phyloP scores from a whole-genome alignment of 73 alveolate species.

The Tetrahymena borealis region DNA sequence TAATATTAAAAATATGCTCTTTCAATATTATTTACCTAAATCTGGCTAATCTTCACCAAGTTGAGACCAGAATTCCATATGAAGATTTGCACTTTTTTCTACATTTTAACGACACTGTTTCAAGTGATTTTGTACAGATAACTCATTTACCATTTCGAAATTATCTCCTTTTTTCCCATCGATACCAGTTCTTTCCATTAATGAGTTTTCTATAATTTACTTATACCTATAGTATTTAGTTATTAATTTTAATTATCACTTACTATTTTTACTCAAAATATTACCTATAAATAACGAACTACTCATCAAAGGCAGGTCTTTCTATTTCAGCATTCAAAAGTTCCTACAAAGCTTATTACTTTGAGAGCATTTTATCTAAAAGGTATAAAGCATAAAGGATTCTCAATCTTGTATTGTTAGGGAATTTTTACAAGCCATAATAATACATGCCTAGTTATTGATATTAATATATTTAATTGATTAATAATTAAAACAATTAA shows the following conservation, averaged over 20 bases:
- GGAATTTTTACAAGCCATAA: constrained; percentile 10
- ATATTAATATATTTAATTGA: no score
- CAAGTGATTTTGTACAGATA: background rate
- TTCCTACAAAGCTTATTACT: constrained; percentile 28
- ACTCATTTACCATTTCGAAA: background rate
- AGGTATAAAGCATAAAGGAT: constrained; percentile 22
- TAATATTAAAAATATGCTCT: background rate
- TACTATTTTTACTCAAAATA: background rate
- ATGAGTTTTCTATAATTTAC: background rate
- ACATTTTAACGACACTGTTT: constrained; percentile 2
- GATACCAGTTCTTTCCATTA: background rate
- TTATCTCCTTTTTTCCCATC: background rate
- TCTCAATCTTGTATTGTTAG: constrained; percentile 25
- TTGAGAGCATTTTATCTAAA: constrained; percentile 31
- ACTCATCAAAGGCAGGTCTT: constrained; percentile 27
- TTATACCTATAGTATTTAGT: background rate
- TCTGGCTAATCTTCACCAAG: constrained; percentile 44
- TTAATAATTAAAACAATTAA: no score
- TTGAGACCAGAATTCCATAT: constrained; percentile 41
- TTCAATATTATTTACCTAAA: constrained; percentile 12
- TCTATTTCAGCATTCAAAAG: constrained; percentile 30
- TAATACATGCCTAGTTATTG: constrained; percentile 16
- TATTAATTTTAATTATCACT: background rate
- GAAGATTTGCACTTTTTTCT: constrained; percentile 29
- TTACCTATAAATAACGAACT: constrained; percentile 24